These are phyloP conservation scores for Lactarius evosmus DNA, from an alignment of 768 basidiomycete species.

Conservation along the genomic window DNA sequence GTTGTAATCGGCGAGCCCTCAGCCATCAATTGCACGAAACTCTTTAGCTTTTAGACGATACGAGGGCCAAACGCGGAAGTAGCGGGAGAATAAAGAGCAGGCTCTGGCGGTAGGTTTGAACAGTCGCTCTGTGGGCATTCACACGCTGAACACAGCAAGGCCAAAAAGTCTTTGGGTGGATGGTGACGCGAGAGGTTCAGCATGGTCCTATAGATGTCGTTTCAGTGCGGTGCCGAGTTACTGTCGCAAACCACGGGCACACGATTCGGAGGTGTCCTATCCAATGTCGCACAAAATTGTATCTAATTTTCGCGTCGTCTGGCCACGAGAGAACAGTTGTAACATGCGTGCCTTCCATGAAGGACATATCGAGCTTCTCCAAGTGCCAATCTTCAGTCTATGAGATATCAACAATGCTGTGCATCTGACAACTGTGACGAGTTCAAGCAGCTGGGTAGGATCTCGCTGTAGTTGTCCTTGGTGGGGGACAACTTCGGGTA, in stretches of 20 bases:
- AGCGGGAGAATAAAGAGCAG: conserved; percentile 45
- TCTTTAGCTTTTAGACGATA: conserved; percentile 60
- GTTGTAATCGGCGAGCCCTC: conserved; percentile 49
- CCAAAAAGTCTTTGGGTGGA: conserved; percentile 41
- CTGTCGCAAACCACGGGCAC: not conserved
- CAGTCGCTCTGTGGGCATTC: conserved; percentile 43
- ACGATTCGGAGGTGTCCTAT: conserved; percentile 25
- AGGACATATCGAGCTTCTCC: conserved; percentile 82
- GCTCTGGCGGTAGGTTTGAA: conserved; percentile 37
- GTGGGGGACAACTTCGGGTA: conserved; percentile 49
- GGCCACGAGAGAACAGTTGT: conserved; percentile 51
- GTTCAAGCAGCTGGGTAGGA: conserved; percentile 51
- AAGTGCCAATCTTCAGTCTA: conserved; percentile 87
- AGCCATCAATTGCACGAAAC: conserved; percentile 59
- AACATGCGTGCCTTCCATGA: conserved; percentile 62
- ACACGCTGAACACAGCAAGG: conserved; percentile 40
- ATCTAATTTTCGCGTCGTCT: conserved; percentile 66
- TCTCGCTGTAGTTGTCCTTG: conserved; percentile 35
- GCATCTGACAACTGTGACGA: conserved; percentile 65
- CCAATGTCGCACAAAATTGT: conserved; percentile 24
- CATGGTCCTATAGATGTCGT: conserved; percentile 39
- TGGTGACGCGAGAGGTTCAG: conserved; percentile 49
- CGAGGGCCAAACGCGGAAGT: conserved; percentile 59
- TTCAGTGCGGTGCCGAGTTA: not conserved
- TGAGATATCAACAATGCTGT: conserved; percentile 38